A percentile compares a stretch with the other conserved stretches of the same genome.
Evolutionary conservation across 495 filamentous ascomycete genomes (phyloP).

Genomic region (Tuber calosporum): DNA sequence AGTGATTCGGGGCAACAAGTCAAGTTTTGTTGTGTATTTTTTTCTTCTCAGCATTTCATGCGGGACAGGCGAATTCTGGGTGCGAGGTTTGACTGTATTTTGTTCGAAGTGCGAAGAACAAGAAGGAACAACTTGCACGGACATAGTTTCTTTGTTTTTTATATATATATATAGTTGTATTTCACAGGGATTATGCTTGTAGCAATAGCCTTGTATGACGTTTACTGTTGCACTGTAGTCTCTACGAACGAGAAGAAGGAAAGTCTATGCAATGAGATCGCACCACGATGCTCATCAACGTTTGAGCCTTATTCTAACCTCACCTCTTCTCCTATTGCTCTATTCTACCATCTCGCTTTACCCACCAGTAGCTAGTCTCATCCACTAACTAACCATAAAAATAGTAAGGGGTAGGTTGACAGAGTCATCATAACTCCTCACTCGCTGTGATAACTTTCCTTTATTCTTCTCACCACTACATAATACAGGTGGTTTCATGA

Average conservation of each 20-base stretch:
- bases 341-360: neutral
- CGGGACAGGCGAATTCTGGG: too few species aligned
- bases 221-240: neutral
- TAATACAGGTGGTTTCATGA: neutral
- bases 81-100: too few species aligned
- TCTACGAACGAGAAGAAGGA: neutral
- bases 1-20: too few species aligned
- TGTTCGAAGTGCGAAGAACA: neutral
- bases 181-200: neutral
- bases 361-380: neutral
- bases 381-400: neutral
- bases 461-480: neutral
- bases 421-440: neutral
- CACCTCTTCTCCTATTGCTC: neutral
- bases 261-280: neutral
- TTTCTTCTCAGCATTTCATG: too few species aligned
- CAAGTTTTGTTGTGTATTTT: too few species aligned
- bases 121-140: neutral
- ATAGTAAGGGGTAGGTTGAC: neutral
- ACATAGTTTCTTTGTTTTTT: neutral
- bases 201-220: neutral
- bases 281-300: constrained; percentile 1
- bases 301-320: constrained; percentile 2
- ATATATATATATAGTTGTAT: too few species aligned
- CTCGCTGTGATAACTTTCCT: neutral